Base-by-base conservation (phyloP, 176 grass and related monocot species). In the Oryza longistaminata region DNA sequence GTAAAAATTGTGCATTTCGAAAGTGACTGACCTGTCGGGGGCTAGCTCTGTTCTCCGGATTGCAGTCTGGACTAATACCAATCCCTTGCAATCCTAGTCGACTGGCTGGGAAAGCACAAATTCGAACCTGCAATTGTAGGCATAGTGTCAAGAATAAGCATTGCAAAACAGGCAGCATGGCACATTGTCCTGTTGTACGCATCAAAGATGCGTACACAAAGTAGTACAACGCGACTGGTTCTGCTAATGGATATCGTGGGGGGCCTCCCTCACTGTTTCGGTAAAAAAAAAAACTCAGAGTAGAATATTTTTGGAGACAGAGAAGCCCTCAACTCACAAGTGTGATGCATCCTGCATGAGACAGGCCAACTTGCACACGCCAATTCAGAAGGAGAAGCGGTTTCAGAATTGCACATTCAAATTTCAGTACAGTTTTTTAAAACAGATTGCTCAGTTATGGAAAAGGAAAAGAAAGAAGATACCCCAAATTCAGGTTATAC, bases 11-110 rank as follows among this genome's bases (percentile, higher is more conserved):
- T 15, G 50, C 27, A 69, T 45, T 69, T 45, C 35, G 37, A 71
- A 82, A 86, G 46, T 27, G 55, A 80, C 22, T 24, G 84, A 97
- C 96, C 93, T 98, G 96, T 83, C 96, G 88, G 24, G 93, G 89
- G 72, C 70, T 93, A 84, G 87, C 89, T 90, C 95, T 93, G 73
- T 98, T 92, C 68, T 90, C 93, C 50, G 95, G 96, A 84, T 92
- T 98, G 85, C 96, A 92, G 55, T 98, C 91, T 45, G 96, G 91
- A 87, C 91, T 98, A 65, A 98, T 95, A 72, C 91, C 93, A 46
- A 93, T 92, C 27, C 87, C 96, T 84, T 92, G 78, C 34, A 98
- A 27, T 71, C 96, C 93, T 42, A 98, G 68, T 24, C 75, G 81
- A 81, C 31, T 90, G 11, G 80, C 77, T 48, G 96, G 96, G 68